Evolutionary conservation across 768 basidiomycete species (phyloP), one percentile per base, ranked within the genome.

Genomic region (Psilocybe tampanensis): DNA sequence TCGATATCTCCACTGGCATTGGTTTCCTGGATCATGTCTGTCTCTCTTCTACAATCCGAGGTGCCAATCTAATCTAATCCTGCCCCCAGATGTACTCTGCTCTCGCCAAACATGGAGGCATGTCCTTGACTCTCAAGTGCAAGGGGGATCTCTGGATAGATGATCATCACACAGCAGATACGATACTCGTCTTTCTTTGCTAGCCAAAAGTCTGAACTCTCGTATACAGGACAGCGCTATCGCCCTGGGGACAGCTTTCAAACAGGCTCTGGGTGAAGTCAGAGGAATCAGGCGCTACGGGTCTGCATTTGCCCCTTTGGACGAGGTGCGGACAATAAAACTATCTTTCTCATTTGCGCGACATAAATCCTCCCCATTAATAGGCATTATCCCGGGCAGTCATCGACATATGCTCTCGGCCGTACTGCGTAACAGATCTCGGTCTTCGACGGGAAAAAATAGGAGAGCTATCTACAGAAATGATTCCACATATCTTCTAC

Each of bases 131-230:
- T 18, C 82, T 99, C 76, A 89, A 90, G 64, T 98, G 95, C 73
- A 86, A 91, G 68, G 97, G 97, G 39, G 97, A 99, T 71, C 80
- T 98, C 8, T 92, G 89, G 85, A 97, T 98, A 58, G 97, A 99
- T 74, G 97, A 99, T 75, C 97, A 98, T 67, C 97, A 99, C 74
- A 94, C 95, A 45, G 94, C 96, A 83, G 97, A 99, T 91, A 85
- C 87, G 89, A 86, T 45, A 26, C 12, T 47, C 24, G 32, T 13
- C 41, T 26, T 34, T 7, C 47, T 42, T 23, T 44, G 8, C 47
- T 19, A 8, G 33, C 33, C 42, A 21, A 29, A n/a, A 44, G 33
- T 50, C 61, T 69, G 62, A 68, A 32, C 43, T 19, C 24, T 54
- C 59, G 51, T 73, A 65, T 70, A 94, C 92, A 94, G 84, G 92